Base-by-base conservation (phyloP, 257 asterid genomes). In the Rubia yunnanensis region DNA sequence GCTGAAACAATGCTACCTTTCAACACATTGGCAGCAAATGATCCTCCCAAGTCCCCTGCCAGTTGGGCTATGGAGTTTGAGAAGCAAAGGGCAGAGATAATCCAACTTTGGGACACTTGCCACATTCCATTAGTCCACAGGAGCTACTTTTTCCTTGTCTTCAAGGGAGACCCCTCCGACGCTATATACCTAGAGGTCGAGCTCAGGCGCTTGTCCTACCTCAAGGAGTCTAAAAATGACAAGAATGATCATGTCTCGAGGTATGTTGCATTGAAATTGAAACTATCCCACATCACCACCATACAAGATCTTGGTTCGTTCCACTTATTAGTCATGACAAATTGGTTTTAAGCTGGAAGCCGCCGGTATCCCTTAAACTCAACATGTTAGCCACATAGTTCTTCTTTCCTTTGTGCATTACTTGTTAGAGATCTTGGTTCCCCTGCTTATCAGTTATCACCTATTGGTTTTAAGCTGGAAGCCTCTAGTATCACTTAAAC, bases 171-270 rank as follows among this genome's bases (percentile, higher is more conserved):
- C 70, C 96, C 89, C 62, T 76, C 95, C 1, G 98, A 94, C 11
- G 81, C 89, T 17, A 83, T 94, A 30, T 88, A 91, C 83, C 60
- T 94, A 86, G 96, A 90, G 69, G 99, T 94, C 57, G 99, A 94
- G 82, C 92, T 81, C 24, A 79, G 99, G 71, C 80, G 98, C 31
- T 79, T 94, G 30, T 67, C 92, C 7, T 94, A 79, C 56, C 92
- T 94, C 72, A 86, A 82, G 74, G 77, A 65, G 54, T 73, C 82
- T 24, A 64, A 71, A 31, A 77, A 49, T 15, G 61, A 55, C 5
- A 79, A 66, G 67, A 81, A 71, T 10, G 72, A 66, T 64, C 83
- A 70, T 36, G 18, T 89, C 63, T 71, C 89, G 23, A 84, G 88
- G 96, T 85, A 78, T 35, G 30, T 64, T n/a, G n/a, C n/a, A n/a